Base-by-base conservation (phyloP, 2,329 filamentous ascomycete species). In the Bisporella sp. region DNA sequence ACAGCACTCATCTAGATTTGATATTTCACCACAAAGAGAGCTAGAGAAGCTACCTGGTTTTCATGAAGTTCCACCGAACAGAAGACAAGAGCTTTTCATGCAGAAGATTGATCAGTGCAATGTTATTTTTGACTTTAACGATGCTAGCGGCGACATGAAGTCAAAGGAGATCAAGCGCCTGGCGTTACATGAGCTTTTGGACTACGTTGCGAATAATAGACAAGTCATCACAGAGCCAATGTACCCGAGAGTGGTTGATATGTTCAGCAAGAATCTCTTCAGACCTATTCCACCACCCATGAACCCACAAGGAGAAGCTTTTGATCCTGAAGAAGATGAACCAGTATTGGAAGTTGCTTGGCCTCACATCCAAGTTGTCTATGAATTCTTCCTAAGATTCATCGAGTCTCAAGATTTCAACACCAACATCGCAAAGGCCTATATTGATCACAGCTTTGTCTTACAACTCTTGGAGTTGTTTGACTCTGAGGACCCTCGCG, bases 321-420 rank as follows among this genome's bases (percentile, higher is more conserved):
- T 97, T 64, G 93, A 99, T 66, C 93, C 93, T 1, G 93, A 99
- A 70, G 93, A 99, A 73, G 93, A 99, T 61, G 93, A 99, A 68
- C 93, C 93, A 1, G 93, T 99, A 33, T 77, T 99, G 51, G 93
- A 99, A 73, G 93, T 99, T 35, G 93, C 93, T 5, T 99, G 93
- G 93, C 93, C 93, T 6, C 93, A 99, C 68, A 99, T 99, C 54
- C 93, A 99, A 71, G 93, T 99, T 50, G 93, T 99, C 40, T 99
- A 99, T 71, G 93, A 99, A 70, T 99, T 99, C 76, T 99, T 99
- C 76, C 76, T 99, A 55, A 82, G 93, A 53, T 99, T 99, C 71
- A 99, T 99, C 61, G 93, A 99, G 70, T 97, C 93, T 70, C 93
- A 96, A 68, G 93, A 99, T 69, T 99, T 99, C 78, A 99, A 97